Evolutionary conservation across 202 grass and related monocot genomes (phyloP).

Genomic region (Elaeis oleifera): DNA sequence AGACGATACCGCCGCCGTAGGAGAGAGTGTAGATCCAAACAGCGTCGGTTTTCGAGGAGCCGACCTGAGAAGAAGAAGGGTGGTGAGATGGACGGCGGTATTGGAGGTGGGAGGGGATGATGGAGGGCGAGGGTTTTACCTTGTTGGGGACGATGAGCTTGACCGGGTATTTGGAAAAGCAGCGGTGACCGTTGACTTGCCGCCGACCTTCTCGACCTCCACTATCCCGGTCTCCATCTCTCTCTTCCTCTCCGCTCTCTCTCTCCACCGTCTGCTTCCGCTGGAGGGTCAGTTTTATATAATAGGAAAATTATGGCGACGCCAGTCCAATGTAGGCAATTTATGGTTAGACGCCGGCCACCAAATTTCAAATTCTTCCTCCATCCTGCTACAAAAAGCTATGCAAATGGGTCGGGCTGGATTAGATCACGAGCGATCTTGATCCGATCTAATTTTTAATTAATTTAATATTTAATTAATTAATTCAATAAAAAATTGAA

Average conservation of each 20-base stretch:
- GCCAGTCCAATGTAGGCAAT: no score
- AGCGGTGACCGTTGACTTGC: slow-evolving; percentile 58
- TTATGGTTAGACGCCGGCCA: no score
- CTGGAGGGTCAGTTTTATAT: no score
- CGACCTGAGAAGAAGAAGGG: slow-evolving; percentile 28
- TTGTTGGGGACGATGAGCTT: slow-evolving; percentile 86
- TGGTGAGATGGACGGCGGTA: background rate
- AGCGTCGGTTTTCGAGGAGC: slow-evolving; percentile 30
- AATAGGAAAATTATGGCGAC: no score
- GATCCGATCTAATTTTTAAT: no score
- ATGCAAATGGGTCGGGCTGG: no score
- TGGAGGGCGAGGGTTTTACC: slow-evolving; percentile 9
- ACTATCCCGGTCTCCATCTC: slow-evolving; percentile 38
- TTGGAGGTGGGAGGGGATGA: background rate
- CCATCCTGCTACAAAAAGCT: no score
- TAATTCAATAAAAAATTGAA: no score
- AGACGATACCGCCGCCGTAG: slow-evolving; percentile 90
- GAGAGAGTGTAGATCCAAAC: slow-evolving; percentile 80
- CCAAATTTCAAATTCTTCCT: no score
- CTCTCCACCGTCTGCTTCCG: no score
- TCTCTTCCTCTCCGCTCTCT: background rate
- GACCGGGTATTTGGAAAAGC: slow-evolving; percentile 83
- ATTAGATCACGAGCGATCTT: no score
- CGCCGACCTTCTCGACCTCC: slow-evolving; percentile 68
- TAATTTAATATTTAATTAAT: no score